Evolutionary conservation across 495 filamentous ascomycete species (phyloP), one percentile per base, ranked within the genome.

Genomic region (Aspergillus campestris): DNA sequence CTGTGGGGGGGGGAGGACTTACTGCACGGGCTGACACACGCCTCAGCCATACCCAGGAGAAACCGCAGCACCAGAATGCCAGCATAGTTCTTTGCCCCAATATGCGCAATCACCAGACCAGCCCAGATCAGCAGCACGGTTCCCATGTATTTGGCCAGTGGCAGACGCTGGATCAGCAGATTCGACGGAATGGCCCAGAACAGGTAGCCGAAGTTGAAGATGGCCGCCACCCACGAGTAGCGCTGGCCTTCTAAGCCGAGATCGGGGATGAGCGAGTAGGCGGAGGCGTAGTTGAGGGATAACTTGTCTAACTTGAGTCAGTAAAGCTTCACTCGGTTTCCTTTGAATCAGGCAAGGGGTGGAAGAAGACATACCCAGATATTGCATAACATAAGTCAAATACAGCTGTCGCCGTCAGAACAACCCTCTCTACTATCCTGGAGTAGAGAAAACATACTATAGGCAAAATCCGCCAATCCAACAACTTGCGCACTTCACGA

Each of bases 11-110:
- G n/a, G n/a, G 18, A 9, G 0, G 31, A 48, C 61, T 52, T 50
- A 66, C 63, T 65, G 40, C 60, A 65, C 56, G 31, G 78, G 67
- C 61, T 79, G 60, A 67, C 75, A 69, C 57, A 73, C 27, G 82
- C 81, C 53, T 86, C 82, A 44, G 80, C 81, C 49, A 81, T 71
- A 6, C 83, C 83, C 7, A 84, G 61, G 8, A 86, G 59, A 27
- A 79, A 82, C n/a, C 82, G 66, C 10, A 81, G 65, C 3, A 69
- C 59, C 2, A 81, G 57, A 11, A 86, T 69, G 3, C 75, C 76
- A 6, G 62, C 53, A 49, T 83, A 84, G 53, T 72, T 74, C 38
- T 64, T 72, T 37, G 72, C 77, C 7, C 75, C 77, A 3, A 80
- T 73, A 45, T 79, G 76, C 39, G 67, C 71, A 27, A 78, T 67